Percentiles rank a stretch among this genome's conserved stretches.
Evolutionary conservation across 2,329 filamentous ascomycete species (phyloP).

Genomic region (Fusarium virguliforme): DNA sequence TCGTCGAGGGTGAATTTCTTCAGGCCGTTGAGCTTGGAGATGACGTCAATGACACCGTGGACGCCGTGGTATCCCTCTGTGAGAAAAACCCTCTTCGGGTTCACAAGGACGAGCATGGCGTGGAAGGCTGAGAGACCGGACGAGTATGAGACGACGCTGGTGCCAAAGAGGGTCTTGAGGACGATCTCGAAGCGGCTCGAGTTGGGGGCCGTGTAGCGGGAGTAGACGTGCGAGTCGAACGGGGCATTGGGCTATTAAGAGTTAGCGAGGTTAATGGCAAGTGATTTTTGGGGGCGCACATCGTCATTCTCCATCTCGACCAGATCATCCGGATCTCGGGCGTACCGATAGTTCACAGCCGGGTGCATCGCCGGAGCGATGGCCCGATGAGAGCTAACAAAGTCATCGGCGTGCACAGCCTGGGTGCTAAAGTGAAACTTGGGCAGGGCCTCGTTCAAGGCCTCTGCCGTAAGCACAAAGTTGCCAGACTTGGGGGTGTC

Average conservation of each 20-base stretch:
- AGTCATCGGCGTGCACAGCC: background rate
- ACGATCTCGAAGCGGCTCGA: background rate
- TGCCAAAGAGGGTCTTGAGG: background rate
- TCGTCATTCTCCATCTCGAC: conserved; percentile 9
- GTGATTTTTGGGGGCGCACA: background rate
- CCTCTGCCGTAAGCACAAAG: background rate
- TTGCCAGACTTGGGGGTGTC: background rate
- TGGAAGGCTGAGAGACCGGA: background rate
- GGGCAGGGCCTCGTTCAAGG: background rate
- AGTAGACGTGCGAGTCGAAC: background rate
- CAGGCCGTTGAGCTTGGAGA: background rate
- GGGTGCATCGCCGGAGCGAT: conserved; percentile 4
- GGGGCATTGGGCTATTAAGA: background rate
- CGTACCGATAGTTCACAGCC: background rate
- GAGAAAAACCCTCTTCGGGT: background rate
- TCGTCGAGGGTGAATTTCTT: background rate
- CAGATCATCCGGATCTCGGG: conserved; percentile 1
- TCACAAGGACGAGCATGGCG: background rate
- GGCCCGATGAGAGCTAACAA: background rate
- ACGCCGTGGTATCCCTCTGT: background rate
- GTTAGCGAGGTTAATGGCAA: background rate
- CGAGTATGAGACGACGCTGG: conserved; percentile 1
- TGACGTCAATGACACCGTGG: background rate
- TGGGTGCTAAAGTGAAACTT: background rate
- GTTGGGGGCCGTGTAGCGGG: background rate